phyloP scores from a whole-genome alignment of 78 protist species.

The Dictyostelium capitatum region DNA sequence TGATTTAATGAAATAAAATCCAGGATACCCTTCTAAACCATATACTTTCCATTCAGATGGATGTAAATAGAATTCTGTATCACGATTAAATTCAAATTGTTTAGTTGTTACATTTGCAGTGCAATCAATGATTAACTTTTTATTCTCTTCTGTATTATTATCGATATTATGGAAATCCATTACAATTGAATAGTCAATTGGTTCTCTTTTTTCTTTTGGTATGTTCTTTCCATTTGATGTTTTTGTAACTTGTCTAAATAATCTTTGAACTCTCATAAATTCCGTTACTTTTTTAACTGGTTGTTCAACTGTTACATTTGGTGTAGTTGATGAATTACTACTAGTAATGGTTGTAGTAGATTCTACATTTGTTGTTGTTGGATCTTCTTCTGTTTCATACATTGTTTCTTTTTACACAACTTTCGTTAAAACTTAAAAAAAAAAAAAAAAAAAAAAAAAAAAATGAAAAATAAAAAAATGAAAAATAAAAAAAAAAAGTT shows the following conservation, averaged over 20 bases:
- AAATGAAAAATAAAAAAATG: not conserved
- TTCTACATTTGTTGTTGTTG: not conserved
- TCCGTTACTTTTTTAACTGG: conserved; percentile 45
- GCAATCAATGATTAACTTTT: conserved; percentile 42
- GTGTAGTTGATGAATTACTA: not conserved
- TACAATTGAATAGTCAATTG: conserved; percentile 59
- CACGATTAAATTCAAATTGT: not conserved
- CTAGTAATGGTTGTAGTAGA: too few relatives aligned
- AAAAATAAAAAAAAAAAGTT: not conserved
- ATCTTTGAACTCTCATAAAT: conserved; percentile 67
- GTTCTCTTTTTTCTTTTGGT: conserved; percentile 75
- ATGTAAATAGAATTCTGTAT: conserved; percentile 48
- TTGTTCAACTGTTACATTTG: not conserved
- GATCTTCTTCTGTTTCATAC: conserved; percentile 60
- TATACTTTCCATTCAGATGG: conserved; percentile 63
- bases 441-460: conserved; percentile 4
- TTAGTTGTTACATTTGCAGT: conserved; percentile 1
- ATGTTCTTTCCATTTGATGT: conserved; percentile 32
- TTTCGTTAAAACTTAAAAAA: not conserved
- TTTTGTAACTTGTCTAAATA: conserved; percentile 71
- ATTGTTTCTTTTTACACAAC: not conserved
- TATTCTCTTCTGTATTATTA: conserved; percentile 31
- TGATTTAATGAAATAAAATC: conserved; percentile 72
- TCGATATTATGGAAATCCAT: conserved; percentile 56
- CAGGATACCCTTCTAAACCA: conserved; percentile 69